Evolutionary conservation across 164 flowering plant genomes (phyloP).

Genomic region (Sextonia rubra): DNA sequence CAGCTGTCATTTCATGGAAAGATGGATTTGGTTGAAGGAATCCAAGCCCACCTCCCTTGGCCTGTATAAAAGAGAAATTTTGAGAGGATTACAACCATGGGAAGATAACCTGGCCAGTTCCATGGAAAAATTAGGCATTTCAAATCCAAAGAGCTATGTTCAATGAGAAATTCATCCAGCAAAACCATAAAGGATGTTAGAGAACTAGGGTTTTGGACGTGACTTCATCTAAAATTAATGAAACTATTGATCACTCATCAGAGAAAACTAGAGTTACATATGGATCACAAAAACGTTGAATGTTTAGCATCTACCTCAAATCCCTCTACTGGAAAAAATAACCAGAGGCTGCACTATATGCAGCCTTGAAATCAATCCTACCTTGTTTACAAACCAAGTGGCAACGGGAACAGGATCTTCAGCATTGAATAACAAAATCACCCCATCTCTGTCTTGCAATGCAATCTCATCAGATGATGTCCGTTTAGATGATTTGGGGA

Average conservation of each 20-base stretch:
- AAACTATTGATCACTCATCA: background rate
- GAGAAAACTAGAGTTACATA: background rate
- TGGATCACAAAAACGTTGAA: background rate
- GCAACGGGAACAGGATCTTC: conserved; percentile 62
- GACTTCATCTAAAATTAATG: background rate
- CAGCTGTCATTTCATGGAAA: conserved; percentile 17
- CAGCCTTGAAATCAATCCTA: conserved; percentile 15
- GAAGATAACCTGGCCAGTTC: background rate
- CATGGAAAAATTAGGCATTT: background rate
- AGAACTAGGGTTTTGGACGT: background rate
- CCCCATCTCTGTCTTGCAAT: conserved; percentile 46
- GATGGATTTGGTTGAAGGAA: conserved; percentile 38
- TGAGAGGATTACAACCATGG: background rate
- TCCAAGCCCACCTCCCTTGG: conserved; percentile 67
- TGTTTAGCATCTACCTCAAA: background rate
- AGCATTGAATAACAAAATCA: conserved; percentile 59
- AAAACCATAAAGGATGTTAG: background rate
- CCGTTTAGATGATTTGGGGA: conserved; percentile 29
- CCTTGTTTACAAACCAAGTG: conserved; percentile 81
- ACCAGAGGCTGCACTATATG: background rate
- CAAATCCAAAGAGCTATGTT: background rate
- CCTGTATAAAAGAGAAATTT: conserved; percentile 37
- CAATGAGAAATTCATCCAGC: background rate
- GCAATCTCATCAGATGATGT: conserved; percentile 19
- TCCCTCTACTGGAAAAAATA: background rate